Conservation (phyloP, 352 stramenopile genomes). For the Phytophthora kernoviae region DNA sequence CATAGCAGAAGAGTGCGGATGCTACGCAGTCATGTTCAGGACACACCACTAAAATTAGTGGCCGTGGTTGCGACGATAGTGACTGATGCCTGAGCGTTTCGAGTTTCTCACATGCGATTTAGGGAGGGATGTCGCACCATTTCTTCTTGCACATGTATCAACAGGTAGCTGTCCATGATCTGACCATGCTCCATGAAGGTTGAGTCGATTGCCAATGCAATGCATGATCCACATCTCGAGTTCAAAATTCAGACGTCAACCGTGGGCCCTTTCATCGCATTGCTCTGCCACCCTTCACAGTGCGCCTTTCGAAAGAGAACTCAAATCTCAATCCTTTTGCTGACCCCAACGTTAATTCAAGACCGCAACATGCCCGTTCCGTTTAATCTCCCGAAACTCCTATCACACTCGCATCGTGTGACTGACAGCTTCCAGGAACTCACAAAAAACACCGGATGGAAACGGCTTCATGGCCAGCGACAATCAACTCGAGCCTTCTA, state of each 20-base stretch:
- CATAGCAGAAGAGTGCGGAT: not conserved
- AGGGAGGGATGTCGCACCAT: constrained; percentile 19
- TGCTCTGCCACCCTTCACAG: no score
- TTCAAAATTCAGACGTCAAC: no score
- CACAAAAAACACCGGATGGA: constrained; percentile 25
- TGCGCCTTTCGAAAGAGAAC: no score
- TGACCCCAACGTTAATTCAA: constrained; percentile 7
- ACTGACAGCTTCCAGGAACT: constrained; percentile 24
- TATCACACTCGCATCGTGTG: constrained; percentile 11
- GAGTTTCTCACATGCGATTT: constrained; percentile 33
- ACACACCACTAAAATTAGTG: constrained; percentile 11
- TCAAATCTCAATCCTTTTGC: constrained; percentile 1
- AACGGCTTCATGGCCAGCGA: constrained; percentile 17
- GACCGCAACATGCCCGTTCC: constrained; percentile 11
- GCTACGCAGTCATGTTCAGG: constrained; percentile 7
- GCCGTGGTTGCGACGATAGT: constrained; percentile 13
- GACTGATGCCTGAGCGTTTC: constrained; percentile 28
- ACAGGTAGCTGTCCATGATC: not conserved
- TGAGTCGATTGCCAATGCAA: not conserved
- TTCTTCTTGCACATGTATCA: constrained; percentile 3
- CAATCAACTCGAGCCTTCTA: constrained; percentile 11
- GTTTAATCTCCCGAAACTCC: constrained; percentile 27
- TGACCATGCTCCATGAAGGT: not conserved
- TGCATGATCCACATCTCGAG: constrained; percentile 4
- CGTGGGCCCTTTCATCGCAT: constrained; percentile 2